Evolutionary conservation across 2,329 filamentous ascomycete species (phyloP).

Genomic region (Colletotrichum echinochloae): DNA sequence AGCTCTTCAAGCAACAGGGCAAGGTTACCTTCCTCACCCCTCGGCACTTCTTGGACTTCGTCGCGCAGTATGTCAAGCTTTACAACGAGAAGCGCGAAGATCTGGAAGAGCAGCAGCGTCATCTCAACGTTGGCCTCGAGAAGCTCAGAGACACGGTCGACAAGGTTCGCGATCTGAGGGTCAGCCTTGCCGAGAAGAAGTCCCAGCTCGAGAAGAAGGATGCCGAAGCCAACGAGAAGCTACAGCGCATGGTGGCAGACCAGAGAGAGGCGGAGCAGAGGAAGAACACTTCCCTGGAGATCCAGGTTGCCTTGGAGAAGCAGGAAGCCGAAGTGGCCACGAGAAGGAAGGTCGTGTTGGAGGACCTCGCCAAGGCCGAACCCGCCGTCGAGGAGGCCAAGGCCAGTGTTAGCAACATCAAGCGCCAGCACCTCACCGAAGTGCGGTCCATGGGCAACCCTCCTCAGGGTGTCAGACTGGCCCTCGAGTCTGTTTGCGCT

Average conservation of each 20-base stretch:
- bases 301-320: slow-evolving; percentile 86
- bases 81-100: slow-evolving; percentile 99
- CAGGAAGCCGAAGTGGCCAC: slow-evolving; percentile 89
- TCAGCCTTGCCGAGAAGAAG: slow-evolving; percentile 94
- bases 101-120: slow-evolving; percentile 96
- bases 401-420: slow-evolving; percentile 98
- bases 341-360: slow-evolving; percentile 85
- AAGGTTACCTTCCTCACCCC: slow-evolving; percentile 94
- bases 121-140: slow-evolving; percentile 97
- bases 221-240: slow-evolving; percentile 94
- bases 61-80: slow-evolving; percentile 95
- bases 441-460: slow-evolving; percentile 97
- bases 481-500: slow-evolving; percentile 96
- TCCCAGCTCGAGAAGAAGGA: slow-evolving; percentile 93
- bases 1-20: slow-evolving; percentile 90
- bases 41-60: slow-evolving; percentile 97
- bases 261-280: slow-evolving; percentile 94
- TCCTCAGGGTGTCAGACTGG: slow-evolving; percentile 88
- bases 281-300: slow-evolving; percentile 87
- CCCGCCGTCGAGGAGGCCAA: slow-evolving; percentile 93
- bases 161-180: slow-evolving; percentile 92
- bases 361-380: slow-evolving; percentile 90
- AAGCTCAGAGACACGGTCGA: slow-evolving; percentile 97
- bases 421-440: slow-evolving; percentile 95
- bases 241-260: slow-evolving; percentile 96